Base-by-base conservation (phyloP, 139 green algal genomes). In the Bryopsis sp. region DNA sequence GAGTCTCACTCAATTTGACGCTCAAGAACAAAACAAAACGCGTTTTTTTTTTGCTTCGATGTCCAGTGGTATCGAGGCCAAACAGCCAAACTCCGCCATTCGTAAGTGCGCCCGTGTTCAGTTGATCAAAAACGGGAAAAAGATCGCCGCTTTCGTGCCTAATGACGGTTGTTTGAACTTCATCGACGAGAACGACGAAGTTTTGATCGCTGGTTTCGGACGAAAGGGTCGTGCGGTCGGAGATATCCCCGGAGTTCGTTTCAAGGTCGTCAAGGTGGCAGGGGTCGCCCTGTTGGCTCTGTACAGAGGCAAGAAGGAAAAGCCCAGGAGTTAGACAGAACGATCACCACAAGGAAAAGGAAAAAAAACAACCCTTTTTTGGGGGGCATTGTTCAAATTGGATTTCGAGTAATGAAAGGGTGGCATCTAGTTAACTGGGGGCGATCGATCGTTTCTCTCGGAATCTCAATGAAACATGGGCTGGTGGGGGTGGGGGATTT, bases 101-200 rank as follows among this genome's bases (percentile, higher is more conserved):
- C 90, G 95, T 66, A 99, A 99, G 89, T 99, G 95, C 78, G 92
- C 90, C 22, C 89, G 95, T 81, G 95, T 99, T 74, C 95, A 99
- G 92, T 92, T 99, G 63, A 99, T 99, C 88, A 99, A 99, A 90
- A 99, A 99, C 82, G 95, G 93, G 77, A 99, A 99, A 90, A 99
- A 99, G 88, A 98, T 99, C 68, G 95, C 95, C 19, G 95, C 95
- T 48, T 99, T 99, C 70, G 95, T 99, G 70, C 95, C 95, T 74
- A 96, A 97, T 78, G 95, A 99, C 76, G 95, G 95, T 71, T 99
- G 95, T 89, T 72, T 99, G 28, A 99, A 99, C 89, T 99, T 96
- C 82, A 95, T 99, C 72, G 95, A 99, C 81, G 95, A 99, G 85
- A 99, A 99, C 83, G 90, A 96, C 85, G 84, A 58, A 70, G 63